phyloP scores from a whole-genome alignment of 805 yeast species.

The Yarrowia bubula region DNA sequence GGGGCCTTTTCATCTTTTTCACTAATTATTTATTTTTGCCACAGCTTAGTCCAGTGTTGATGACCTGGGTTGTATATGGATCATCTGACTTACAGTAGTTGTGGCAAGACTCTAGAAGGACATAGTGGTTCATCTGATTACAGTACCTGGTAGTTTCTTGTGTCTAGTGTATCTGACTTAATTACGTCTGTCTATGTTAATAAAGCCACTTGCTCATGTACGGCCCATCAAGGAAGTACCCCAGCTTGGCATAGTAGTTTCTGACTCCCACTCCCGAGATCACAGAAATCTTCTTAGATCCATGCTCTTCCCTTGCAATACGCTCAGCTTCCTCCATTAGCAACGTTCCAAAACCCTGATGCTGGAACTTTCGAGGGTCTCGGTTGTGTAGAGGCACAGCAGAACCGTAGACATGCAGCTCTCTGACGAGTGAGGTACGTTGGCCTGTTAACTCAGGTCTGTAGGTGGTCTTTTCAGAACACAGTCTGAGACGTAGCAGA shows the following conservation, averaged over 20 bases:
- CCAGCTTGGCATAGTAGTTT: constrained; percentile 88
- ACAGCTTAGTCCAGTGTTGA: no score
- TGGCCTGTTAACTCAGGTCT: constrained; percentile 82
- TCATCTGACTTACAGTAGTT: no score
- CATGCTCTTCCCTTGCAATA: constrained; percentile 93
- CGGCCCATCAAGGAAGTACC: constrained; percentile 92
- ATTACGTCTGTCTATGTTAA: not conserved
- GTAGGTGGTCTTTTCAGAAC: constrained; percentile 84
- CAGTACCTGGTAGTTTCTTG: no score
- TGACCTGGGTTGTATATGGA: no score
- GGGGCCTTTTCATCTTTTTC: no score
- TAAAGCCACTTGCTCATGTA: constrained; percentile 77
- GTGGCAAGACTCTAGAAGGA: no score
- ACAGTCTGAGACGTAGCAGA: constrained; percentile 78
- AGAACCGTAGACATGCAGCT: constrained; percentile 94
- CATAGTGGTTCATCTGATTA: no score
- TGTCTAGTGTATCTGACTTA: no score
- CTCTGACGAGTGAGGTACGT: constrained; percentile 93
- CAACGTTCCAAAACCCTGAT: constrained; percentile 97
- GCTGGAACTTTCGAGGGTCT: constrained; percentile 97
- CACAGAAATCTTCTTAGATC: constrained; percentile 85
- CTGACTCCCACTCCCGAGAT: constrained; percentile 98
- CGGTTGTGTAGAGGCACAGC: constrained; percentile 95
- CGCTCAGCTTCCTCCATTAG: constrained; percentile 98
- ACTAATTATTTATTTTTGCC: no score